A percentile compares a stretch with the other conserved stretches of the same genome.
Conservation (phyloP, 352 stramenopile species). For the Globisporangium rhizosaccharum region DNA sequence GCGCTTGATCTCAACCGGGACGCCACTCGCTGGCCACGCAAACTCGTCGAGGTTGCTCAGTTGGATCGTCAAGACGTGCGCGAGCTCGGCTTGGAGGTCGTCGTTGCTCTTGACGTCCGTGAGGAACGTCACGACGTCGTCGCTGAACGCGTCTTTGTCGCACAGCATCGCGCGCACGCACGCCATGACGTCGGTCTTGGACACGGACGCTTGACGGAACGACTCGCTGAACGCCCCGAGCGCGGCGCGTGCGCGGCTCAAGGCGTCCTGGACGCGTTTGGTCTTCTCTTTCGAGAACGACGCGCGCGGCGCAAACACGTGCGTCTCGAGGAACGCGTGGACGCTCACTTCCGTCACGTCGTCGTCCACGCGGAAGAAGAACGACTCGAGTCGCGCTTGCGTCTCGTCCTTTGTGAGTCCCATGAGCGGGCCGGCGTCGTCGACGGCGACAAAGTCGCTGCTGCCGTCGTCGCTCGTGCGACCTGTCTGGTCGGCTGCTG, state of each 20-base stretch:
- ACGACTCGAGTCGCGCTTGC: conserved; percentile 30
- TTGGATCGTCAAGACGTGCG: conserved; percentile 43
- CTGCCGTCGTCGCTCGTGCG: conserved; percentile 2
- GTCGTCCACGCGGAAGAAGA: conserved; percentile 28
- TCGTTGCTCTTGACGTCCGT: conserved; percentile 25
- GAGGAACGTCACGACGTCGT: conserved; percentile 31
- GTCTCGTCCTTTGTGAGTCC: conserved; percentile 33
- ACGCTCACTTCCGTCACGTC: conserved; percentile 29
- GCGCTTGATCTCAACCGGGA: conserved; percentile 31
- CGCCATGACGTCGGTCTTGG: conserved; percentile 17
- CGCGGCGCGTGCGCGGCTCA: conserved; percentile 11
- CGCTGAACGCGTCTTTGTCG: conserved; percentile 23
- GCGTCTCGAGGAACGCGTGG: conserved; percentile 24
- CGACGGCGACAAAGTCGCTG: conserved; percentile 5
- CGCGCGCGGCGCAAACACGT: conserved; percentile 28
- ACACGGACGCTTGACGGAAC: conserved; percentile 21
- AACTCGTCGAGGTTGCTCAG: conserved; percentile 38
- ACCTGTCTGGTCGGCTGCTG: conserved; percentile 3
- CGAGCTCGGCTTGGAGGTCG: conserved; percentile 31
- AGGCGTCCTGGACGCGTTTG: conserved; percentile 17
- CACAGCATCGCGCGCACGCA: conserved; percentile 26
- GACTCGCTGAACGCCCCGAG: conserved; percentile 21
- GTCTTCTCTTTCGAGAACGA: conserved; percentile 20
- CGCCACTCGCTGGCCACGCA: conserved; percentile 25
- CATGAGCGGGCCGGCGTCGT: conserved; percentile 13